Percentiles rank a stretch among this genome's conserved stretches.
These are phyloP conservation scores for Metarhizium sp. DNA, from an alignment of 2,329 filamentous ascomycete species.

Conservation along the genomic window DNA sequence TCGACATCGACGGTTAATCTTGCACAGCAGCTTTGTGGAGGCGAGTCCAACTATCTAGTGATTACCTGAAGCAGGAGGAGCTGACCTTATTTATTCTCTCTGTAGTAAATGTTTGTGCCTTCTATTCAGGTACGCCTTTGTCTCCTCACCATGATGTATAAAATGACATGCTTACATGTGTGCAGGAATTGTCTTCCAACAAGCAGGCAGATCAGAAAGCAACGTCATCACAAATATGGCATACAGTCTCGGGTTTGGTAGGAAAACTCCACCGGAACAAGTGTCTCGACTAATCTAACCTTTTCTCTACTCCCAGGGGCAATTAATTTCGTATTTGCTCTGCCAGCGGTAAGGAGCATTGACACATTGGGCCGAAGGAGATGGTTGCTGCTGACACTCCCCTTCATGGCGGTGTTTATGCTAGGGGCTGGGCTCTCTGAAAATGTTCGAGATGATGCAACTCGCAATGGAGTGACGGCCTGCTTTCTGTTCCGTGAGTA, in stretches of 20 bases:
- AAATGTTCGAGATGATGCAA: conserved; percentile 10
- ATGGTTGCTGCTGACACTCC: conserved; percentile 33
- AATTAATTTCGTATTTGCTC: conserved; percentile 32
- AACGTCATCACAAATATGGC: conserved; percentile 14
- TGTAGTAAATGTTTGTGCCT: conserved; percentile 31
- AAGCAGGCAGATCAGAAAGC: conserved; percentile 9
- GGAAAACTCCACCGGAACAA: not conserved
- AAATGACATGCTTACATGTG: conserved; percentile 1
- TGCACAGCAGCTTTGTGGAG: conserved; percentile 24
- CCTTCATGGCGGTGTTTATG: conserved; percentile 33
- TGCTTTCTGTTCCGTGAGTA: conserved; percentile 25
- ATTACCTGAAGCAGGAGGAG: not conserved
- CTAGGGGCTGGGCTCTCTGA: conserved; percentile 26
- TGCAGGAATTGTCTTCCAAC: conserved; percentile 15
- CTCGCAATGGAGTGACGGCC: conserved; percentile 21
- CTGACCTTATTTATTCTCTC: not conserved
- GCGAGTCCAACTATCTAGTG: conserved; percentile 6
- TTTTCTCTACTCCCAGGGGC: conserved; percentile 14
- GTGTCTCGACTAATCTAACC: not conserved
- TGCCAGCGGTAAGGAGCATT: conserved; percentile 26
- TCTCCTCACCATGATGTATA: not conserved
- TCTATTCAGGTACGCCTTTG: conserved; percentile 28
- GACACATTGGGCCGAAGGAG: conserved; percentile 29
- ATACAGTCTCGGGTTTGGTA: conserved; percentile 23
- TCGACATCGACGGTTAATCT: conserved; percentile 21